A percentile compares a stretch with the other conserved stretches of the same genome.
phyloP scores from a whole-genome alignment of 805 yeast species.

The Schizosaccharomyces octosporus region DNA sequence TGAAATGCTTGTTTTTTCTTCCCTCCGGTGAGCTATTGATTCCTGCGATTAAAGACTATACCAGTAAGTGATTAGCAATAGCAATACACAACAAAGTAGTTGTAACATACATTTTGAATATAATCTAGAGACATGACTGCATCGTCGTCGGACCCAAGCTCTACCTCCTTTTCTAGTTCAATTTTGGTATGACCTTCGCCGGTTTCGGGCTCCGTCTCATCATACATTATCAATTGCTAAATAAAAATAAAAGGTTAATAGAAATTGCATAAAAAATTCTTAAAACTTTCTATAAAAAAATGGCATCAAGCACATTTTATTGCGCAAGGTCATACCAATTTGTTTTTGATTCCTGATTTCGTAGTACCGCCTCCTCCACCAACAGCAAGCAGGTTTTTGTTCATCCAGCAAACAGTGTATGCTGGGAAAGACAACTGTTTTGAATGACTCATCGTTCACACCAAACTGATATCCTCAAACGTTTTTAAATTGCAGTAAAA shows the following conservation, averaged over 20 bases:
- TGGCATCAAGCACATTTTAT: background rate
- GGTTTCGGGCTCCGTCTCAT: background rate
- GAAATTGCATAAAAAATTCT: background rate
- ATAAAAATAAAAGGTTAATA: background rate
- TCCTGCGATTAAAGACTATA: background rate
- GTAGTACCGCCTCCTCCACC: background rate
- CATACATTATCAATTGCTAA: background rate
- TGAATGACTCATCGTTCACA: background rate
- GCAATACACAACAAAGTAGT: too few relatives aligned
- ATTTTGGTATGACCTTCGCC: background rate
- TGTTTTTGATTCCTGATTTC: background rate
- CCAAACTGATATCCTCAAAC: too few relatives aligned
- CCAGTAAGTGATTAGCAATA: background rate
- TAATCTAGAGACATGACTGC: background rate
- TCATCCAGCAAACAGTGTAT: background rate
- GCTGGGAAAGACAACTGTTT: background rate
- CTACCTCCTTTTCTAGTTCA: background rate
- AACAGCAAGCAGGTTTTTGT: background rate
- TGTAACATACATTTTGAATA: background rate
- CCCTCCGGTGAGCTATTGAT: background rate
- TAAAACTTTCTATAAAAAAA: background rate
- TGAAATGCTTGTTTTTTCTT: background rate
- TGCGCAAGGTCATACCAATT: background rate
- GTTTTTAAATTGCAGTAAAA: too few relatives aligned
- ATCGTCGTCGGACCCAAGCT: background rate